Percentiles rank a stretch among this genome's conserved stretches.
These are phyloP conservation scores for Alternaria ventricosa DNA, from an alignment of 2,329 filamentous ascomycete genomes.

Conservation along the genomic window DNA sequence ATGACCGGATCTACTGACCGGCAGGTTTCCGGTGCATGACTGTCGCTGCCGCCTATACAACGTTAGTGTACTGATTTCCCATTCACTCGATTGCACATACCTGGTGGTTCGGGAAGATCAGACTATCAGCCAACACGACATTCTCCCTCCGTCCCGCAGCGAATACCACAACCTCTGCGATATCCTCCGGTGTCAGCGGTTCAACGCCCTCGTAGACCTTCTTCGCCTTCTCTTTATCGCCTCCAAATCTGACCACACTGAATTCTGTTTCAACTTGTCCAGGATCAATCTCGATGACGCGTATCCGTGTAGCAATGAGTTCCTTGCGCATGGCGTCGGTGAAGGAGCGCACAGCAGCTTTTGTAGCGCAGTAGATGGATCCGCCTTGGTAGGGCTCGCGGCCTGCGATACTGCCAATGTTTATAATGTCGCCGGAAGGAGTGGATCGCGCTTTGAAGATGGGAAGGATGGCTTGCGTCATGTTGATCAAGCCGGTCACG, in stretches of 20 bases:
- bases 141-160: constrained; percentile 84
- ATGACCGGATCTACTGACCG: constrained; percentile 15
- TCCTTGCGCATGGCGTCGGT: constrained; percentile 84
- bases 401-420: constrained; percentile 91
- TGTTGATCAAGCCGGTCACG: constrained; percentile 91
- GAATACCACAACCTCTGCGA: constrained; percentile 90
- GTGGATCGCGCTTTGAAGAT: constrained; percentile 70
- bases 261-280: constrained; percentile 96
- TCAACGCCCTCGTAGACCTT: constrained; percentile 78
- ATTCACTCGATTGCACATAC: too few relatives aligned
- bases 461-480: constrained; percentile 89
- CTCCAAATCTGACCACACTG: constrained; percentile 84
- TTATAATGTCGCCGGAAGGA: constrained; percentile 85
- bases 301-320: constrained; percentile 78
- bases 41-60: constrained; percentile 41
- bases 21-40: constrained; percentile 45
- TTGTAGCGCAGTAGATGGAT: constrained; percentile 91
- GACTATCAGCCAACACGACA: constrained; percentile 84
- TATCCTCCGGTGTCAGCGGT: constrained; percentile 86
- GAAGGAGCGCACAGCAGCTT: constrained; percentile 85
- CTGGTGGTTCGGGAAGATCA: constrained; percentile 90
- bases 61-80: constrained; percentile 19
- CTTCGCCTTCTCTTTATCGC: constrained; percentile 87
- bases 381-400: constrained; percentile 85
- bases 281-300: constrained; percentile 87